Base-by-base conservation (phyloP, 441 rosid genomes). In the Sinapis alba region DNA sequence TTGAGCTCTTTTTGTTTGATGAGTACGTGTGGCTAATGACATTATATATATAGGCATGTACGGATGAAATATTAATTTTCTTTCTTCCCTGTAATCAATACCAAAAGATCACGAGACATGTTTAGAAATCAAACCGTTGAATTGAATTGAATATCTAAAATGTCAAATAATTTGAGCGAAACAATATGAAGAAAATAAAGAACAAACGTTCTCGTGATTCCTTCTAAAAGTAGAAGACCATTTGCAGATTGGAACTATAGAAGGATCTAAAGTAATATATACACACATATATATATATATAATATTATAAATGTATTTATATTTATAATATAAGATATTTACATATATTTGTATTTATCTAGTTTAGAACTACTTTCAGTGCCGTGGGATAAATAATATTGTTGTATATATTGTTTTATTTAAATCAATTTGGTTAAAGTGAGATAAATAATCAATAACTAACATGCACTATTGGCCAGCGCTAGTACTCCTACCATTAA, bases 151-250 rank as follows among this genome's bases (percentile, higher is more conserved):
- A 54, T 13, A 0, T 71, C 50, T 50, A 62, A 60, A 34, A 50
- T 60, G 69, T 62, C 65, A 68, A 62, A 38, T 20, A 62, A 69
- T 68, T 75, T 60, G 73, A 69, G 58, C 11, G 23, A 66, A 67
- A 34, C 41, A 5, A 41, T 21, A 24, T 54, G 70, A 68, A 62
- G 12, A 27, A 12, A 18, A 62, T 41, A 7, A 61, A 72, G 1
- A 66, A 72, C 34, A 53, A 53, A 62, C 62, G 62, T 56, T 68
- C 71, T 68, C 78, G 81, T 78, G 81, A 78, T 18, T 21, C 65
- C 68, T 21, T 77, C 63, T 8, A 8, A 15, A 59, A 65, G 62
- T 47, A 62, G 56, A 59, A 62, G 56, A 59, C 65, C n/a, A 41
- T 62, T 53, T 38, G 51, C 28, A 67, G 12, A 30, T 12, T 38